Conservation (phyloP, 148 eudicot species). For the Fagopyrum tataricum region DNA sequence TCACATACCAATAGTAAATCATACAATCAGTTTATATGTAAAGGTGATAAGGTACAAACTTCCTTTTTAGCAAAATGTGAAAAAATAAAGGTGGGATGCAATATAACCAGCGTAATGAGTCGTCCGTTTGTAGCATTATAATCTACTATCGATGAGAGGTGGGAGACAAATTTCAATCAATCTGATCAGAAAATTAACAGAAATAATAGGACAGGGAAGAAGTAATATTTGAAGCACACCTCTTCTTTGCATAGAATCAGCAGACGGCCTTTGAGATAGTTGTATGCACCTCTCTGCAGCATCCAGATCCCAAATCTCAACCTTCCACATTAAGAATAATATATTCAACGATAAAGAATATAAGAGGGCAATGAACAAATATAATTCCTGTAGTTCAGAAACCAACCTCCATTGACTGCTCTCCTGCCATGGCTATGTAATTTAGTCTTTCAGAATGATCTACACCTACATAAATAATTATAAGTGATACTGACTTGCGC, state of each 20-base stretch:
- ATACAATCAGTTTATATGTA: background rate
- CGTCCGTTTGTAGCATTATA: background rate
- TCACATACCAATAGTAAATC: constrained; percentile 6
- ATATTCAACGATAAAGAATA: constrained; percentile 15
- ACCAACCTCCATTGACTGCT: constrained; percentile 61
- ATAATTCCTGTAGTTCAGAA: background rate
- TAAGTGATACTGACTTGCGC: background rate
- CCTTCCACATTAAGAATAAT: constrained; percentile 36
- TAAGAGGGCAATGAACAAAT: constrained; percentile 5
- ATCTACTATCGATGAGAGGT: background rate
- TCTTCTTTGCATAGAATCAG: constrained; percentile 38
- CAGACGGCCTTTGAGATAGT: constrained; percentile 34
- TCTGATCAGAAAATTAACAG: background rate
- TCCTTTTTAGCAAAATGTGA: background rate
- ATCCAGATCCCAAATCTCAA: constrained; percentile 92
- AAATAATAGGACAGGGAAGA: background rate
- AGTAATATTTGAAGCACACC: constrained; percentile 24
- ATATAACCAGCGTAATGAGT: background rate
- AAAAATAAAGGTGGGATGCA: background rate
- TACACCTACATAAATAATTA: constrained; percentile 23
- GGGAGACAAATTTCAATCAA: background rate
- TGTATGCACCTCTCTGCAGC: constrained; percentile 50
- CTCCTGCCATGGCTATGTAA: constrained; percentile 71
- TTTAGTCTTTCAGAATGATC: constrained; percentile 34
- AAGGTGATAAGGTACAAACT: background rate